phyloP scores from a whole-genome alignment of 805 yeast genomes.

The Danielia reshetovae region DNA sequence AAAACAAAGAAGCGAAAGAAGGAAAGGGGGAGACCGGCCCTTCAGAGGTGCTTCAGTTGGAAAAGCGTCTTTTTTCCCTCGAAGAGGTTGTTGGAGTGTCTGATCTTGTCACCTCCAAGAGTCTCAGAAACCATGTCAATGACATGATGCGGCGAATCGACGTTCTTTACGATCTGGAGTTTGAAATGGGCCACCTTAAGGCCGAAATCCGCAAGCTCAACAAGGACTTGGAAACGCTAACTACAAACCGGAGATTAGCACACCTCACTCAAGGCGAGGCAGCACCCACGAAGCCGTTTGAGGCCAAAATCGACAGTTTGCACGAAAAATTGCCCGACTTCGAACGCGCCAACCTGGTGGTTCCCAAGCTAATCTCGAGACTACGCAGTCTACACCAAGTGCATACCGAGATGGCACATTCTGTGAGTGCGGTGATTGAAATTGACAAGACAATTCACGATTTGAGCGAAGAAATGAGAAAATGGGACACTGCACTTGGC shows the following conservation, averaged over 20 bases:
- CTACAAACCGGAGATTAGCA: constrained; percentile 17
- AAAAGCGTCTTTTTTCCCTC: constrained; percentile 19
- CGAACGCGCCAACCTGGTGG: constrained; percentile 16
- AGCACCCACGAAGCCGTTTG: constrained; percentile 7
- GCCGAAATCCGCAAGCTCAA: constrained; percentile 21
- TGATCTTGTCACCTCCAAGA: constrained; percentile 7
- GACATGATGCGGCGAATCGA: constrained; percentile 32
- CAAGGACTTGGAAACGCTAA: constrained; percentile 24
- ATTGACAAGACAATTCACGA: constrained; percentile 26
- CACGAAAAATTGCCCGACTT: constrained; percentile 24
- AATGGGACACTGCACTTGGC: constrained; percentile 28
- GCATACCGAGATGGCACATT: constrained; percentile 29
- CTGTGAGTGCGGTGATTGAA: constrained; percentile 20
- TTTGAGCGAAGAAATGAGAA: constrained; percentile 22
- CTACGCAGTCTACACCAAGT: constrained; percentile 29
- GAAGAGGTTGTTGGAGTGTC: constrained; percentile 22
- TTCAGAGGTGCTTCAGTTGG: constrained; percentile 18
- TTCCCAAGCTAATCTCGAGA: constrained; percentile 26
- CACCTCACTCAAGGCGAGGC: constrained; percentile 7
- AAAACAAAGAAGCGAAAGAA: background rate
- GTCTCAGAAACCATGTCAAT: constrained; percentile 24
- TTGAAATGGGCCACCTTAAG: constrained; percentile 22
- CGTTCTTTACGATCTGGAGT: constrained; percentile 34
- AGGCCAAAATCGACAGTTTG: constrained; percentile 23
- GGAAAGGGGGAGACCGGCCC: background rate